Conservation (phyloP, 305 asterid genomes). For the Fraxinus velutina region DNA sequence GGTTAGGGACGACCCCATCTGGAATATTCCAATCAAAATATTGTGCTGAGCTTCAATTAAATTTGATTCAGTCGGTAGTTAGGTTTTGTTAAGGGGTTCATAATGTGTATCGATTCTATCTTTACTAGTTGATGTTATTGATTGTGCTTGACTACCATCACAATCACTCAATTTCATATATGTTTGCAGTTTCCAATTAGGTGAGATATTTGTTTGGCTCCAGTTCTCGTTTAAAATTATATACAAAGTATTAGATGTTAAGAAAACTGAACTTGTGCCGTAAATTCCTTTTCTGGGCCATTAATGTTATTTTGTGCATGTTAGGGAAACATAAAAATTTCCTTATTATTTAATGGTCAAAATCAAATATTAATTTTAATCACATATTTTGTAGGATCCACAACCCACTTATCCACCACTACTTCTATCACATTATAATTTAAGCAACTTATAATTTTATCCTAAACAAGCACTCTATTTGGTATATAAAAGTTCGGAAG, state of each 20-base stretch:
- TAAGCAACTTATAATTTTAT: background rate
- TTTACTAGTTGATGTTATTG: background rate
- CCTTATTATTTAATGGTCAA: background rate
- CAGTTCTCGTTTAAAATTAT: background rate
- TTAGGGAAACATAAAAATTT: background rate
- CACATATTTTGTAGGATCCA: background rate
- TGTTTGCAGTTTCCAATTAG: background rate
- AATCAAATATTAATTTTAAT: background rate
- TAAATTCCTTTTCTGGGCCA: background rate
- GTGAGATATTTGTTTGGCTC: background rate
- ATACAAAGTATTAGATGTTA: background rate
- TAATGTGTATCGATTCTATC: background rate
- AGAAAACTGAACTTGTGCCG: background rate
- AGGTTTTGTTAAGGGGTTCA: background rate
- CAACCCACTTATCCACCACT: background rate
- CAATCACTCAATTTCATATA: background rate
- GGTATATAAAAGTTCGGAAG: background rate
- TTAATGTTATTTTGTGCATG: background rate
- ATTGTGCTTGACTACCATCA: background rate
- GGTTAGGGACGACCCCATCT: background rate
- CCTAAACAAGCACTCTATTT: background rate
- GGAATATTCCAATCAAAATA: background rate
- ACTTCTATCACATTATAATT: background rate
- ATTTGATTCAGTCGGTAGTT: background rate
- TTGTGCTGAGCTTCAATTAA: background rate